Evolutionary conservation across 108 stramenopile genomes (phyloP), one percentile per base, ranked within the genome.

Genomic region (Pseudonitzschia multiseries): DNA sequence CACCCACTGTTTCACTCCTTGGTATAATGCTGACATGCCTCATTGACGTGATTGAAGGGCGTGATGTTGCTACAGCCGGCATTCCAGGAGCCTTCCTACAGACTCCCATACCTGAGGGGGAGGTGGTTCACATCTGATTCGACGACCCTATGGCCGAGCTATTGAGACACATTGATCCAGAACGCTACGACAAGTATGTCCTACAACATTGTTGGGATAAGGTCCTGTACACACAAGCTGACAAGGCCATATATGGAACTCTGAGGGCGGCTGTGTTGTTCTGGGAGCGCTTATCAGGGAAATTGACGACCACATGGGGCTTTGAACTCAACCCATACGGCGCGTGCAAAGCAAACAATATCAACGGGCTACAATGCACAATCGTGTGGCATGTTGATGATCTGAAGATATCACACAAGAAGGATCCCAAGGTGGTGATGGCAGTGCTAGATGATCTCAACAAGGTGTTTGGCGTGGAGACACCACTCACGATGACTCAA

Each of bases 261-360:
- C 14, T 86, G 27, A 27, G 77, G 50, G 60, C 81, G 10, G 71
- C 79, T 0, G 46, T 82, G 27, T 57, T 82, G 27, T 80, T 26
- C 20, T 83, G 68, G n/a, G 75, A 80, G 56, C 29, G 70, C 10
- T 64, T 76, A 13, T 8, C 29, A 0, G 67, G 44, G n/a, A 48
- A 43, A 50, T 31, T 83, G 36, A 36, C 50, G 14, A 61, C 67
- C 13, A 67, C 36, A 36, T 60, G 68, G 44, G 87, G 87, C 0
- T 88, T 85, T 53, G 52, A 69, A 26, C 17, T 82, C 12, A 88
- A 88, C 36, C 80, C 82, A 20, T 88, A 83, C 51, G 87, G 83
- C 60, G 71, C 68, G 3, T 88, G 87, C 53, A 75, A 83, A 10
- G 81, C 82, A 4, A 88, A 85, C 61, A 73, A 41, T 13, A 48